Conservation (phyloP, 2,329 filamentous ascomycete genomes). For the Orbilia oligospora region DNA sequence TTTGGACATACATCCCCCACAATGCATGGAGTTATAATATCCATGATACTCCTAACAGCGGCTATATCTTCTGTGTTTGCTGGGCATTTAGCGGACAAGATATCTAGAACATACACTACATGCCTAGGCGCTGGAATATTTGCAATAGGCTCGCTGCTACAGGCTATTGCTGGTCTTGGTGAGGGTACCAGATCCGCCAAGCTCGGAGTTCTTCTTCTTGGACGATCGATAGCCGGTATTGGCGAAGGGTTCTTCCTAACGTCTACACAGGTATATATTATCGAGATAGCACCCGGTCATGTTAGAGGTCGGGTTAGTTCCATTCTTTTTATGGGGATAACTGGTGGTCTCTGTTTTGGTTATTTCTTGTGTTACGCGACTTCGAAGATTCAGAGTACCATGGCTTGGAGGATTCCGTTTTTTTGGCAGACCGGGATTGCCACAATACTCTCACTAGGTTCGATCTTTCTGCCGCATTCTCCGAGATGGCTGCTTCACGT, state of each 20-base stretch:
- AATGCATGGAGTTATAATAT: slow-evolving; percentile 74
- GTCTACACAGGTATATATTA: slow-evolving; percentile 74
- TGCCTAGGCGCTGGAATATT: slow-evolving; percentile 72
- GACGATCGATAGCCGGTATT: slow-evolving; percentile 72
- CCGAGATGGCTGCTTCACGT: slow-evolving; percentile 73
- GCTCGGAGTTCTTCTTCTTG: slow-evolving; percentile 72
- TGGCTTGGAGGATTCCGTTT: slow-evolving; percentile 74
- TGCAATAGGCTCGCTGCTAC: slow-evolving; percentile 71
- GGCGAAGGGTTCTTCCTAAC: slow-evolving; percentile 74
- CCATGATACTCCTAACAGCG: slow-evolving; percentile 74
- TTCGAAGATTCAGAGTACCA: slow-evolving; percentile 68
- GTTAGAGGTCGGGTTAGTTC: slow-evolving; percentile 71
- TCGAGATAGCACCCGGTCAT: slow-evolving; percentile 73
- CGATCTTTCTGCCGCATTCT: slow-evolving; percentile 71
- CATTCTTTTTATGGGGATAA: slow-evolving; percentile 72
- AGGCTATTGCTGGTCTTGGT: slow-evolving; percentile 68
- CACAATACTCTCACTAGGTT: slow-evolving; percentile 67
- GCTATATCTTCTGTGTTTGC: slow-evolving; percentile 74
- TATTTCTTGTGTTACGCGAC: slow-evolving; percentile 76
- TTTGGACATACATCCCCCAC: slow-evolving; percentile 72
- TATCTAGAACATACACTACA: slow-evolving; percentile 71
- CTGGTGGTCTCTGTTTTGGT: slow-evolving; percentile 71
- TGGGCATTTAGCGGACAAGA: slow-evolving; percentile 71
- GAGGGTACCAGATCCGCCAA: slow-evolving; percentile 61
- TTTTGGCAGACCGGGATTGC: slow-evolving; percentile 69